Conservation (phyloP, 768 basidiomycete species). For the Mycena sanguinolenta region DNA sequence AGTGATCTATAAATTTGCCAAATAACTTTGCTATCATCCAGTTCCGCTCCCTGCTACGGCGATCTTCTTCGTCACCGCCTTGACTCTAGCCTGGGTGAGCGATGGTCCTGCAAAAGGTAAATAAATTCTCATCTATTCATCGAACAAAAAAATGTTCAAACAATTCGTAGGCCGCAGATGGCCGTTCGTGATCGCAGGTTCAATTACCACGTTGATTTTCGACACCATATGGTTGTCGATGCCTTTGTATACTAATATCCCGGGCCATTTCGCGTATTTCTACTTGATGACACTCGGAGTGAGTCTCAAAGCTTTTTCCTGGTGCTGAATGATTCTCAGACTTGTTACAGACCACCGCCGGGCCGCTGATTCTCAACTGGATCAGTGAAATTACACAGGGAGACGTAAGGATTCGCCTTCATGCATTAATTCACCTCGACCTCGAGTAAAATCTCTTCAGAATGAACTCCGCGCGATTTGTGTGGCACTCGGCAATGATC, state of each 20-base stretch:
- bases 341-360: constrained; percentile 29
- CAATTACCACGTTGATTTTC: constrained; percentile 28
- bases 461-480: constrained; percentile 38
- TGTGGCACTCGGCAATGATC: constrained; percentile 36
- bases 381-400: constrained; percentile 35
- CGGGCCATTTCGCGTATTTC: constrained; percentile 38
- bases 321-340: neutral
- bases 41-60: constrained; percentile 36
- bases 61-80: constrained; percentile 32
- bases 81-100: constrained; percentile 35
- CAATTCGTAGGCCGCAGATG: constrained; percentile 25
- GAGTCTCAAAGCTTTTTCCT: neutral
- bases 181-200: constrained; percentile 30
- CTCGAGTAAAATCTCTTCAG: constrained; percentile 6
- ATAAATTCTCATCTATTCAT: neutral
- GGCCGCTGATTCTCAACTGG: constrained; percentile 38
- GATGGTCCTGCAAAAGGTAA: constrained; percentile 35
- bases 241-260: constrained; percentile 33
- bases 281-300: constrained; percentile 37
- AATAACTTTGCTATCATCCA: constrained; percentile 5
- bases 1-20: neutral
- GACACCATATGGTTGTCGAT: constrained; percentile 30
- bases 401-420: constrained; percentile 20
- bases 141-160: neutral
- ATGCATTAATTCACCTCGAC: neutral